Conservation (phyloP, 2,329 filamentous ascomycete species). For the Xylariaceae sp. region DNA sequence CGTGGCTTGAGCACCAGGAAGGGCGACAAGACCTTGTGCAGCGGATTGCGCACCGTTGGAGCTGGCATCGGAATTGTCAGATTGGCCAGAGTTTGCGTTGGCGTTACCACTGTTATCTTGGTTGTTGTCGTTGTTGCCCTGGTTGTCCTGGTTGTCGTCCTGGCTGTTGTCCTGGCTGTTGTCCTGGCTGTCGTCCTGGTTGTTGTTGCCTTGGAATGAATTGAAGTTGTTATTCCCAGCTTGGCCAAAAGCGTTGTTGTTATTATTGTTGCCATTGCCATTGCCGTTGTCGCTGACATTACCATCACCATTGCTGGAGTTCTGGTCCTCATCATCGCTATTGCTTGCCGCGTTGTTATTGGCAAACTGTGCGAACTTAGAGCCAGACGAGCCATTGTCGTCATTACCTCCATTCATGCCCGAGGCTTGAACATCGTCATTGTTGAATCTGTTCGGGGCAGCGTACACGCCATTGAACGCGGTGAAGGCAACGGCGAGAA, state of each 20-base stretch:
- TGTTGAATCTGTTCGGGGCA: not conserved
- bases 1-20: constrained; percentile 16
- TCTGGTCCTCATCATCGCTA: not conserved
- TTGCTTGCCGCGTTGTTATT: not conserved
- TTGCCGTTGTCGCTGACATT: not conserved
- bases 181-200: not conserved
- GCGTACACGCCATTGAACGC: constrained; percentile 6
- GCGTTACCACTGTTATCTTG: not conserved
- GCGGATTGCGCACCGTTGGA: not conserved
- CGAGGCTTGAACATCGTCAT: no score
- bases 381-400: not conserved
- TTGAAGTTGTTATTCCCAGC: not conserved
- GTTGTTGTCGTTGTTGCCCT: not conserved
- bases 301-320: not conserved
- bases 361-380: not conserved
- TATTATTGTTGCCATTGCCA: not conserved
- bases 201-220: no score
- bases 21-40: constrained; percentile 5
- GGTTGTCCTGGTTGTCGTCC: not conserved
- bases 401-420: not conserved
- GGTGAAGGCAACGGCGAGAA: constrained; percentile 6
- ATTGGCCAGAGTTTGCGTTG: not conserved
- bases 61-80: not conserved
- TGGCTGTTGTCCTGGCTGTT: not conserved
- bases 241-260: not conserved